Conservation (phyloP, 345 rosid species). For the Heritiera littoralis region DNA sequence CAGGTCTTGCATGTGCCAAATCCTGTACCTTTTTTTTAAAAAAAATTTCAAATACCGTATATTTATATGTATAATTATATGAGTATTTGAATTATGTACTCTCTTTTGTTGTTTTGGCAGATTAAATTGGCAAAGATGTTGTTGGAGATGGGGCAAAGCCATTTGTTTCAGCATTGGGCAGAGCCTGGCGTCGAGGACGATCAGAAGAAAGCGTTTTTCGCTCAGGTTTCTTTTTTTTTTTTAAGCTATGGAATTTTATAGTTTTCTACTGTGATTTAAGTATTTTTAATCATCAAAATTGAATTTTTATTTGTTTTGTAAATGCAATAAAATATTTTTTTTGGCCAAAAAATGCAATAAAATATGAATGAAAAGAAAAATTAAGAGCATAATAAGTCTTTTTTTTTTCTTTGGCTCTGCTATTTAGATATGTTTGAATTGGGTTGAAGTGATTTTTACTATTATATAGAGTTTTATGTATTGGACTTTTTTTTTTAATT, state of each 20-base stretch:
- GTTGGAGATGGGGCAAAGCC: slow-evolving; percentile 70
- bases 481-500: neutral
- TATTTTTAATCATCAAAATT: neutral
- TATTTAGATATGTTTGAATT: neutral
- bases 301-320: neutral
- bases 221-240: slow-evolving; percentile 56
- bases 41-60: slow-evolving; percentile 32
- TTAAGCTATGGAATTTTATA: neutral
- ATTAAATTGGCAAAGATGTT: slow-evolving; percentile 74
- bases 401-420: neutral
- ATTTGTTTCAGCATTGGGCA: slow-evolving; percentile 74
- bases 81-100: neutral
- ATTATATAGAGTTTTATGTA: slow-evolving; percentile 15
- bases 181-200: slow-evolving; percentile 67
- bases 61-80: neutral
- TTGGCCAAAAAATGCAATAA: no score
- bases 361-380: neutral
- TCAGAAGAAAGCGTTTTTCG: slow-evolving; percentile 60
- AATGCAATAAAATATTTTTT: neutral
- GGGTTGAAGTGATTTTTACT: neutral
- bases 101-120: slow-evolving; percentile 35
- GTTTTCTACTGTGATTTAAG: neutral
- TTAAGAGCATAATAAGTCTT: neutral
- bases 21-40: neutral
- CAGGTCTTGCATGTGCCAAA: slow-evolving; percentile 39